A percentile compares a stretch with the other conserved stretches of the same genome.
phyloP scores from a whole-genome alignment of 164 flowering plant genomes.

The Stephania yunnanensis region DNA sequence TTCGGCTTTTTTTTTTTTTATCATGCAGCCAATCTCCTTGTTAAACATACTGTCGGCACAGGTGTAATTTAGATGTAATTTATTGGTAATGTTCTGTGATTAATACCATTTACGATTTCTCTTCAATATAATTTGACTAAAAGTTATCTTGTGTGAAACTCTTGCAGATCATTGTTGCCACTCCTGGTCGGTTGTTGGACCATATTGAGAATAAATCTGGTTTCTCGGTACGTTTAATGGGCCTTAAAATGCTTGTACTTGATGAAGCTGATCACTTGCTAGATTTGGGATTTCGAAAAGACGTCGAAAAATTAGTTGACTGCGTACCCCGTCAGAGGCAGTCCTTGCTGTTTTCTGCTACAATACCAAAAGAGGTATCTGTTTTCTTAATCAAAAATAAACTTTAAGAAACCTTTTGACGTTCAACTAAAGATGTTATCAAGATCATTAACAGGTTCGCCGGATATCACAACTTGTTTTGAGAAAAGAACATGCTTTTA shows the following conservation, averaged over 20 bases:
- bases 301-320: constrained; percentile 84
- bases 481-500: constrained; percentile 67
- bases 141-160: not conserved
- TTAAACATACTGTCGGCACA: not conserved
- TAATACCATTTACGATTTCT: not conserved
- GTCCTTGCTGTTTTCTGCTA: constrained; percentile 83
- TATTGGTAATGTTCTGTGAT: not conserved
- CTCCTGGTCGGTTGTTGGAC: constrained; percentile 95
- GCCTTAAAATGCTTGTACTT: constrained; percentile 72
- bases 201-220: constrained; percentile 84
- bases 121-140: not conserved
- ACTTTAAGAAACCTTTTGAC: not conserved
- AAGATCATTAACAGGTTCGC: constrained; percentile 56
- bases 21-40: not conserved
- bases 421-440: constrained; percentile 1
- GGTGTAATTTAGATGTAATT: not conserved
- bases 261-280: constrained; percentile 95
- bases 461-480: constrained; percentile 88
- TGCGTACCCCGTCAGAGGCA: constrained; percentile 92
- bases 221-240: constrained; percentile 79
- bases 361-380: constrained; percentile 86
- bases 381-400: not conserved
- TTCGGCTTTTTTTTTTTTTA: not conserved
- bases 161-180: constrained; percentile 85
- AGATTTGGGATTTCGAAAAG: constrained; percentile 91